Base-by-base conservation (phyloP, 2,329 filamentous ascomycete species). In the Fusarium annulatum region DNA sequence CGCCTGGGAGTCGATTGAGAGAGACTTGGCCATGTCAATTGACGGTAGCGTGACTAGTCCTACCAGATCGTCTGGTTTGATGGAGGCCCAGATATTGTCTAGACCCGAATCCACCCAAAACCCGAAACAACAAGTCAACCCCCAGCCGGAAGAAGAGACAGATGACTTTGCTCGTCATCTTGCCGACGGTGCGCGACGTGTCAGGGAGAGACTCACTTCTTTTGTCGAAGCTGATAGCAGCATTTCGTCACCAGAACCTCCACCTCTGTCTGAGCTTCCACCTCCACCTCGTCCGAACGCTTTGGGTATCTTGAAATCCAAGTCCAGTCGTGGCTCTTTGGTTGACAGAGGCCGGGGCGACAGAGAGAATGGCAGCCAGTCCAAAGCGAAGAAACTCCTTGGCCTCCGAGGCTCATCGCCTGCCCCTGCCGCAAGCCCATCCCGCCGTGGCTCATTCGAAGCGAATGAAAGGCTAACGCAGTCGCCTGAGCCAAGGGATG, bases 111-210 rank as follows among this genome's bases (percentile, higher is more conserved):
- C 66, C 41, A 42, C 59, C 33, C 69, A 64, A n/a, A 67, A 72
- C 53, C 63, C 46, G 28, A 78, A 72, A 67, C 76, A 71, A 75
- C 77, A 77, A 49, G 64, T 85, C 18, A 83, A 87, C 51, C 84
- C 86, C 34, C 90, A 91, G 59, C 86, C 88, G 10, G 90, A 77
- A 46, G 69, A 88, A 9, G 90, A 78, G 48, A 69, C 70, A 7
- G 76, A 94, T 59, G 93, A 94, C 34, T 95, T 95, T 78, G 91
- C 92, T 23, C 90, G 87, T 59, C 92, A 94, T 76, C 86, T 95
- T 43, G 93, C 92, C 5, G 88, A 91, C 72, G 89, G 93, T 21
- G 90, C 92, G 61, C 89, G 89, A 36, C 88, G 91, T 2, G 92
- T 95, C 12, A 90, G 93, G 58, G 92, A 95, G 80, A 92, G 90